Evolutionary conservation across 2,329 filamentous ascomycete genomes (phyloP), one percentile per base, ranked within the genome.

Genomic region (Cladobotryum mycophilum): DNA sequence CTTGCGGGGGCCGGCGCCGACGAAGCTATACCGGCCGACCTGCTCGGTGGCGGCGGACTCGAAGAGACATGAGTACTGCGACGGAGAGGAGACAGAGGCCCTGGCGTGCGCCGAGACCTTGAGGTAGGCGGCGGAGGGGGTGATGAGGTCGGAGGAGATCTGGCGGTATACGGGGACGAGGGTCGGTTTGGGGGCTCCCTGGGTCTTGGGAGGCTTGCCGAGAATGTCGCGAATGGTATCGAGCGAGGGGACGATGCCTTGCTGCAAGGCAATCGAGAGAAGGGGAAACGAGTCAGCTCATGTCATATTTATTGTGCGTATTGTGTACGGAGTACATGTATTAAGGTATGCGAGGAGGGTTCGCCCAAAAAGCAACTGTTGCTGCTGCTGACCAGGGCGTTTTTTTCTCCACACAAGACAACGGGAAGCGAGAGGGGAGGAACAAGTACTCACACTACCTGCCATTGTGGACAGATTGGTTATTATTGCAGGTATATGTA

Each of bases 1-100:
- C 70, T 95, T 93, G 78, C 78, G 71, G 40, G 80, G 78, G 67
- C 86, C 85, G 60, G 88, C 88, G 58, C 92, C 92, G 53, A 99
- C 81, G 70, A 99, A 99, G 74, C 89, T 96, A 70, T 96, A 97
- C 61, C 93, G 81, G 52, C 92, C 92, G 58, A 99, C 89, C 15
- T 86, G 90, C 70, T 97, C 92, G 25, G 90, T 92, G 18, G 91
- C 90, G 22, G 92, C 93, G 62, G 90, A 96, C 72, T 99, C 93
- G 69, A 96, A 95, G 44, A 99, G 81, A 67, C 96, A 97, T 3
- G 92, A 96, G 62, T 89, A 84, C 59, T 88, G 84, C 45, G 87
- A 88, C 40, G 67, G 61, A 35, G 66, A 60, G 22, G 61, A 63
- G 30, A 64, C 59, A n/a, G 61, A 62, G 37, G 67, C 61, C 30